Conservation (phyloP, 73 alveolate genomes). For the Paramecium pentaurelia region DNA sequence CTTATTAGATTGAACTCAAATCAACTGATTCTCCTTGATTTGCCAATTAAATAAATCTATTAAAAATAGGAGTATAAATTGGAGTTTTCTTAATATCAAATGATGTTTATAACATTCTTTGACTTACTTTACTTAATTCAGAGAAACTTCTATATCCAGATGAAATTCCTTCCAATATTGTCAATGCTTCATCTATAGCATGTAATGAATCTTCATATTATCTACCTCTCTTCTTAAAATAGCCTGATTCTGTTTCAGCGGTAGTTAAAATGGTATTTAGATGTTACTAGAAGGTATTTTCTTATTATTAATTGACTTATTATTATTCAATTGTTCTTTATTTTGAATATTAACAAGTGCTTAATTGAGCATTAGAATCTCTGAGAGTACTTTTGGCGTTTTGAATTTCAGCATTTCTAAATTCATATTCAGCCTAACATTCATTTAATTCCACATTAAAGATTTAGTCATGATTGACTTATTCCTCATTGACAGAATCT, state of each 20-base stretch:
- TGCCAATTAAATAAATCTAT: not conserved
- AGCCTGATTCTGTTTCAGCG: not conserved
- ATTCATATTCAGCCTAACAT: slow-evolving; percentile 6
- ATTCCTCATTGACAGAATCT: slow-evolving; percentile 29
- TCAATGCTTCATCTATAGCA: not conserved
- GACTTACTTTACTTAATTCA: not conserved
- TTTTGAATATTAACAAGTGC: not conserved
- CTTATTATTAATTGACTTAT: not conserved
- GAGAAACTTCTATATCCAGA: not conserved
- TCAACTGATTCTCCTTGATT: not conserved
- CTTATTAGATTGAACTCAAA: not conserved
- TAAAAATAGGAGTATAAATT: not conserved
- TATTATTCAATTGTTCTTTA: not conserved
- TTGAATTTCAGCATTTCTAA: not conserved
- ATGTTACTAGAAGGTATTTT: not conserved
- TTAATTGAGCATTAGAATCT: slow-evolving; percentile 11
- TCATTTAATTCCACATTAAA: not conserved
- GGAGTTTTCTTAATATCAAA: not conserved
- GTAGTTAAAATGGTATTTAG: not conserved
- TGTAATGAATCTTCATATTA: slow-evolving; percentile 6
- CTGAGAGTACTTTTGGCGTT: not conserved
- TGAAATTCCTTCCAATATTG: not conserved
- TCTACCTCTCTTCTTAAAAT: not conserved
- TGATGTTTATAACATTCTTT: not conserved
- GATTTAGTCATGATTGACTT: slow-evolving; percentile 43